Evolutionary conservation across 768 basidiomycete genomes (phyloP).

Genomic region (Suillus tomentosus): DNA sequence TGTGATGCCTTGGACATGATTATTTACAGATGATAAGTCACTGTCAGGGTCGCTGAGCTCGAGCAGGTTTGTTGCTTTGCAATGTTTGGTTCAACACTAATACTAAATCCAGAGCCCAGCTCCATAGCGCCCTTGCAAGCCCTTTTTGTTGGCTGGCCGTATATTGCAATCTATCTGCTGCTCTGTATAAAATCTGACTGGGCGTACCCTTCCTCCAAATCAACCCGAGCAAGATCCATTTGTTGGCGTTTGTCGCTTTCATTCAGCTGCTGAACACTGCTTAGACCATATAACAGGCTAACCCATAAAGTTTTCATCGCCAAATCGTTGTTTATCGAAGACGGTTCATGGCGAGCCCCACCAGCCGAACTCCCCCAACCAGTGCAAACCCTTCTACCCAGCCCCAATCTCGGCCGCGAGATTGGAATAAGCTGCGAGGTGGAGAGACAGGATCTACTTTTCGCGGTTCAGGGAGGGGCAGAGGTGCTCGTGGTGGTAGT

Average conservation of each 20-base stretch:
- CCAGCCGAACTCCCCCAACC: conserved; percentile 31
- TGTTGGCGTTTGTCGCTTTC: background rate
- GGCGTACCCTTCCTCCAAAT: conserved; percentile 5
- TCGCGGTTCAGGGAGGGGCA: conserved; percentile 42
- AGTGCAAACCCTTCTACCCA: conserved; percentile 31
- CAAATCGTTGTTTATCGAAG: conserved; percentile 4
- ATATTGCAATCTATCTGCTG: conserved; percentile 5
- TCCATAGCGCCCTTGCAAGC: background rate
- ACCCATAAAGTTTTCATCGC: background rate
- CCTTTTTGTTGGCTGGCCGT: background rate
- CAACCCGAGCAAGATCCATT: background rate
- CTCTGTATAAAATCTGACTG: background rate
- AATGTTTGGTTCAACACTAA: conserved; percentile 29
- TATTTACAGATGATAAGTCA: conserved; percentile 14
- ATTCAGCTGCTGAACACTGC: conserved; percentile 1
- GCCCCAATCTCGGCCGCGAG: conserved; percentile 35
- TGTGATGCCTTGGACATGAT: conserved; percentile 93
- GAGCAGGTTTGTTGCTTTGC: conserved; percentile 29
- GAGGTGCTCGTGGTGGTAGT: conserved; percentile 37
- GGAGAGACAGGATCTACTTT: conserved; percentile 52
- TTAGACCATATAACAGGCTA: conserved; percentile 5
- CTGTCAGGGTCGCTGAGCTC: conserved; percentile 3
- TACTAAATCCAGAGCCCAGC: conserved; percentile 8
- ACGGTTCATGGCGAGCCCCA: conserved; percentile 45
- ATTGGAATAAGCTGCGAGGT: conserved; percentile 43